Evolutionary conservation across 768 basidiomycete genomes (phyloP).

Genomic region (Termitomyces sp.): DNA sequence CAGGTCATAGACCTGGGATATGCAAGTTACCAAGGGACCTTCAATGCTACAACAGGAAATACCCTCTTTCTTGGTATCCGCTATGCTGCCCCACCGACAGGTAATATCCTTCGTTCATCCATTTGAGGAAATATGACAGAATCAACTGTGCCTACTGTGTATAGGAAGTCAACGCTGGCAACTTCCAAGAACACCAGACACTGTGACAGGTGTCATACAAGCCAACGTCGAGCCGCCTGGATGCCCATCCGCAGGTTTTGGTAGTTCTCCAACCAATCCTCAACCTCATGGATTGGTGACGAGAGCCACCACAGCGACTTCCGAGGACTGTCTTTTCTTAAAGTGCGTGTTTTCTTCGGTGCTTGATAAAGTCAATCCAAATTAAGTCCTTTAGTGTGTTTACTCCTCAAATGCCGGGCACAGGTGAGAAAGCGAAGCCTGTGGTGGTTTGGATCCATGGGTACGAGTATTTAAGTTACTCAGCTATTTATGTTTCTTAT

Average conservation of each 20-base stretch:
- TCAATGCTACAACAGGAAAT: constrained; percentile 32
- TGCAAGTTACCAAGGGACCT: constrained; percentile 40
- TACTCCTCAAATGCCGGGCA: constrained; percentile 29
- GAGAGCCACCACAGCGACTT: constrained; percentile 10
- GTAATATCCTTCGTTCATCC: constrained; percentile 22
- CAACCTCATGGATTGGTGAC: constrained; percentile 18
- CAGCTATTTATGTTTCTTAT: not conserved
- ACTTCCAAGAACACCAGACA: constrained; percentile 29
- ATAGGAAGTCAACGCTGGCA: constrained; percentile 34
- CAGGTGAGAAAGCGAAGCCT: constrained; percentile 28
- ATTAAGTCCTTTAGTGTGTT: constrained; percentile 27
- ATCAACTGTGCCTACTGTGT: not conserved
- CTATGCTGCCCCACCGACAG: constrained; percentile 49
- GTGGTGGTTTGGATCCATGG: constrained; percentile 47
- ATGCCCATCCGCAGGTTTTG: constrained; percentile 31
- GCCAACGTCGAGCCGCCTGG: constrained; percentile 30
- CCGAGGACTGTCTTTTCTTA: constrained; percentile 43
- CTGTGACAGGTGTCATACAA: constrained; percentile 26
- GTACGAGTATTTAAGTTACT: constrained; percentile 18
- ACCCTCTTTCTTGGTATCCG: constrained; percentile 42
- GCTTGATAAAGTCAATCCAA: not conserved
- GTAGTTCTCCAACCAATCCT: constrained; percentile 30
- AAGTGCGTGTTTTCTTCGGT: constrained; percentile 26
- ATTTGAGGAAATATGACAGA: not conserved
- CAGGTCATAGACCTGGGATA: constrained; percentile 43